Percentiles rank a stretch among this genome's conserved stretches.
These are phyloP conservation scores for Thymus quinquecostatus DNA, from an alignment of 257 asterid species.

Conservation along the genomic window DNA sequence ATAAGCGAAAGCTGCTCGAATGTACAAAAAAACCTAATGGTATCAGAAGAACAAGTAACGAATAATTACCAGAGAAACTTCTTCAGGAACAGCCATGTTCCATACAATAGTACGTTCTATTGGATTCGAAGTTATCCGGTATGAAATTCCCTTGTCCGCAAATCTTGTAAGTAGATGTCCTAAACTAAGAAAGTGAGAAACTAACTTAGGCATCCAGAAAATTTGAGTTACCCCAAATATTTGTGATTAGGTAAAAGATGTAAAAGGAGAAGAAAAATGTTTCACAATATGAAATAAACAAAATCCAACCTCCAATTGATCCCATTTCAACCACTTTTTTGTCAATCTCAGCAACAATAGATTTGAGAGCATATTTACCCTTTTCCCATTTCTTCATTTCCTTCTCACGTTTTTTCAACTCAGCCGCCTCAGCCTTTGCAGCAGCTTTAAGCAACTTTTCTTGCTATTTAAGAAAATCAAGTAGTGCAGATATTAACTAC, in stretches of 20 bases:
- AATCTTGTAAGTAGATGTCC: conserved; percentile 88
- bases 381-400: conserved; percentile 92
- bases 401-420: conserved; percentile 62
- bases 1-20: conserved; percentile 1
- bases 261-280: neutral
- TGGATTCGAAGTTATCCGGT: conserved; percentile 75
- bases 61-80: conserved; percentile 60
- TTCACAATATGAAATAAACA: conserved; percentile 12
- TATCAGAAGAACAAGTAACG: conserved; percentile 33
- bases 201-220: conserved; percentile 38
- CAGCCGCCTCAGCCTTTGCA: conserved; percentile 85
- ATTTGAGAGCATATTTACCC: conserved; percentile 80
- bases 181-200: conserved; percentile 44
- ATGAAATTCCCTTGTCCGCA: conserved; percentile 78
- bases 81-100: conserved; percentile 78
- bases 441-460: conserved; percentile 85
- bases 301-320: conserved; percentile 72
- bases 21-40: neutral
- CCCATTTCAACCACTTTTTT: conserved; percentile 75
- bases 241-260: neutral
- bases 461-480: conserved; percentile 51
- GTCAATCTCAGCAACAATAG: conserved; percentile 92
- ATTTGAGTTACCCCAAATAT: conserved; percentile 14
- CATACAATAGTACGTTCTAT: conserved; percentile 74
- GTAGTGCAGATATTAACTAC: conserved; percentile 24